Evolutionary conservation across 257 asterid genomes (phyloP).

Genomic region (Agastache rugosa): DNA sequence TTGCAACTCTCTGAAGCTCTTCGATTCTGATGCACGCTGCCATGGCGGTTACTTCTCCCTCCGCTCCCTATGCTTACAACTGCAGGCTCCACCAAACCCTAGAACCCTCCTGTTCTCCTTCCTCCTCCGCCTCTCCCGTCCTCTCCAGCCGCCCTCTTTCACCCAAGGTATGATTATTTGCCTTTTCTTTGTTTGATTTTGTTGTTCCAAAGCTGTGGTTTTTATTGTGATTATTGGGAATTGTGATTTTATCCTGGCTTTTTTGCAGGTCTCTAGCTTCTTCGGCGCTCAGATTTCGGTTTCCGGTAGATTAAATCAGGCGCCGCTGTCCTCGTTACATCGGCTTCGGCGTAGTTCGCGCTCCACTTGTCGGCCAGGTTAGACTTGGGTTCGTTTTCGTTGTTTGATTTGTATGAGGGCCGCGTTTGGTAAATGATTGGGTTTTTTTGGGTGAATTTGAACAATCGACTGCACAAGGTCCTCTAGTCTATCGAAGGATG

Average conservation of each 20-base stretch:
- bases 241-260: background rate
- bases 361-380: conserved; percentile 37
- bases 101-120: conserved; percentile 49
- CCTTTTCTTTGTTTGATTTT: background rate
- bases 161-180: conserved; percentile 36
- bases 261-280: conserved; percentile 46
- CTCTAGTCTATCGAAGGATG: background rate
- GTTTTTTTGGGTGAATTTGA: background rate
- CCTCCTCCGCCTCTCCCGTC: conserved; percentile 52
- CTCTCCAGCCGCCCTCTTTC: conserved; percentile 35
- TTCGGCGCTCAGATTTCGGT: conserved; percentile 41
- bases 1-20: conserved; percentile 19
- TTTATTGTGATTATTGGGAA: background rate
- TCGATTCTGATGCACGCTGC: conserved; percentile 40
- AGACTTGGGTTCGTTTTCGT: conserved; percentile 17
- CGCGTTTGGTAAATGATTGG: conserved; percentile 4
- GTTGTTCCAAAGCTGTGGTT: background rate
- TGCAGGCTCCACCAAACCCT: conserved; percentile 43
- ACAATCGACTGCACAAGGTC: conserved; percentile 1
- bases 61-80: conserved; percentile 38
- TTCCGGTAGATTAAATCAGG: conserved; percentile 36
- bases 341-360: conserved; percentile 26
- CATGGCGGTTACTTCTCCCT: conserved; percentile 51
- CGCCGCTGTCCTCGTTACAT: conserved; percentile 29
- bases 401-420: conserved; percentile 14